These are phyloP conservation scores for Aphanomyces invadans DNA, from an alignment of 352 stramenopile genomes.

Conservation along the genomic window DNA sequence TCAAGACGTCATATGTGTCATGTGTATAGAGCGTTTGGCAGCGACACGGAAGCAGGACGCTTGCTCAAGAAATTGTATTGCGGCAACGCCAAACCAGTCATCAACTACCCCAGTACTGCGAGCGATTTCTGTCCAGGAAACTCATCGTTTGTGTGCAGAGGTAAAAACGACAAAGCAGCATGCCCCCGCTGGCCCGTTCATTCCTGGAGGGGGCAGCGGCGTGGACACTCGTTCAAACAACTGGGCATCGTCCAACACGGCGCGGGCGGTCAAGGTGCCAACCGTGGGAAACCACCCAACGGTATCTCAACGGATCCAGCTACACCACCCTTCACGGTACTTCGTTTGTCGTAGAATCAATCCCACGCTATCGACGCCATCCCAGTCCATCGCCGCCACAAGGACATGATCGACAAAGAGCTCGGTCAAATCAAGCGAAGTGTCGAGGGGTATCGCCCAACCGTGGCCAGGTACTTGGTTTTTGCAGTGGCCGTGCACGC, in stretches of 20 bases:
- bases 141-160: conserved; percentile 30
- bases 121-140: background rate
- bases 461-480: conserved; percentile 39
- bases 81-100: conserved; percentile 48
- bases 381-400: conserved; percentile 43
- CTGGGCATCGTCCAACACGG: conserved; percentile 38
- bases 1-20: no score
- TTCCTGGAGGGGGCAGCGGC: conserved; percentile 42
- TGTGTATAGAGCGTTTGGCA: conserved; percentile 48
- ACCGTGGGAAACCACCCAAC: conserved; percentile 47
- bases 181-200: conserved; percentile 44
- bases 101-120: conserved; percentile 67
- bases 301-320: conserved; percentile 31
- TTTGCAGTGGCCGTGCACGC: background rate
- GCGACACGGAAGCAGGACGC: conserved; percentile 59
- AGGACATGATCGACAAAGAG: conserved; percentile 71
- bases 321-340: conserved; percentile 24
- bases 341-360: conserved; percentile 30
- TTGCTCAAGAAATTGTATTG: conserved; percentile 73
- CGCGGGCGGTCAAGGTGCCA: conserved; percentile 23
- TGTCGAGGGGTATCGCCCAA: conserved; percentile 53
- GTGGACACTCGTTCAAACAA: conserved; percentile 44
- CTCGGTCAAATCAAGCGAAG: conserved; percentile 59
- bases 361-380: conserved; percentile 57
- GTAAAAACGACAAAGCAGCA: conserved; percentile 38